These are phyloP conservation scores for Filosporella fistucella DNA, from an alignment of 495 filamentous ascomycete species.

Conservation along the genomic window DNA sequence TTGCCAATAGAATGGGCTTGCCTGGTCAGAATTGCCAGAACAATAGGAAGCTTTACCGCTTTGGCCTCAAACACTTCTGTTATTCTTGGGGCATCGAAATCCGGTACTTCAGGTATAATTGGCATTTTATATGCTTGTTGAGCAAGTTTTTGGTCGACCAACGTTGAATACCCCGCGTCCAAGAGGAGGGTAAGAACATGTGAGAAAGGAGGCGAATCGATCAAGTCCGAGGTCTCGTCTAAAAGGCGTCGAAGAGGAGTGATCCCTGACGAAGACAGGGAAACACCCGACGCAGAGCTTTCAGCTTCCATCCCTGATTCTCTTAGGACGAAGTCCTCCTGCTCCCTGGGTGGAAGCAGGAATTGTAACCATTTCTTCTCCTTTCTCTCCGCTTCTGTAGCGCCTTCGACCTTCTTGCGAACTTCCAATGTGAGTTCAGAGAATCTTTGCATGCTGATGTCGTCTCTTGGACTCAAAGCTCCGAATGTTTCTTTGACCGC, in stretches of 20 bases:
- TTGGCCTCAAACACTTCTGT: conserved; percentile 39
- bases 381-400: conserved; percentile 59
- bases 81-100: conserved; percentile 37
- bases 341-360: conserved; percentile 70
- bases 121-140: conserved; percentile 70
- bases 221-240: conserved; percentile 91
- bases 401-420: conserved; percentile 78
- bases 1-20: conserved; percentile 88
- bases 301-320: conserved; percentile 34
- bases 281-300: neutral
- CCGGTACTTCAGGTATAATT: conserved; percentile 27
- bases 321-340: conserved; percentile 76
- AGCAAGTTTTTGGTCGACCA: conserved; percentile 75
- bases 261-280: conserved; percentile 32
- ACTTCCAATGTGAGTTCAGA: conserved; percentile 74
- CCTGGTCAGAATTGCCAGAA: conserved; percentile 78
- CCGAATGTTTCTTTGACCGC: conserved; percentile 87
- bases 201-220: conserved; percentile 87
- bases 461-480: conserved; percentile 78
- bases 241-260: conserved; percentile 76
- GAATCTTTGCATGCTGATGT: conserved; percentile 72
- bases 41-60: conserved; percentile 78
- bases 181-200: conserved; percentile 80
- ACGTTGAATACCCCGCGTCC: conserved; percentile 76
- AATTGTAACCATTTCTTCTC: conserved; percentile 72